phyloP scores from a whole-genome alignment of 352 stramenopile species.

The Globisporangium lucens region DNA sequence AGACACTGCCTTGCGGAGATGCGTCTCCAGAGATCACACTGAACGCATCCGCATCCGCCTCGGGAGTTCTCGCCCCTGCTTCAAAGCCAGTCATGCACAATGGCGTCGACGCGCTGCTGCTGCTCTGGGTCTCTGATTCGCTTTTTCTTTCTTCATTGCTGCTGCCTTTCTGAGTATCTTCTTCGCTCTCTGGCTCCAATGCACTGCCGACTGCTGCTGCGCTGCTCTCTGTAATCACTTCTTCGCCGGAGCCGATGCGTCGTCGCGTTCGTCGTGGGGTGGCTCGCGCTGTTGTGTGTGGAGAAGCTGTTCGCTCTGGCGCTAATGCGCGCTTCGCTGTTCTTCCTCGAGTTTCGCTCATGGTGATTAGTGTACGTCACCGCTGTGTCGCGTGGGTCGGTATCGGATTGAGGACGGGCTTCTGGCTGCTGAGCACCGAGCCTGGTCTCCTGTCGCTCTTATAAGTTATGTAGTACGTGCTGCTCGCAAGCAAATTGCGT shows the following conservation, averaged over 20 bases:
- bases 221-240: background rate
- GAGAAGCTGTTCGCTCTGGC: background rate
- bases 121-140: slow-evolving; percentile 15
- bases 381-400: background rate
- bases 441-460: background rate
- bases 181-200: slow-evolving; percentile 14
- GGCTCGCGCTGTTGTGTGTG: background rate
- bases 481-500: background rate
- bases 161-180: slow-evolving; percentile 8
- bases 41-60: slow-evolving; percentile 27
- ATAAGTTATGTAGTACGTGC: background rate
- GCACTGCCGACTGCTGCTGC: background rate
- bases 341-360: slow-evolving; percentile 11
- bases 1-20: slow-evolving; percentile 40
- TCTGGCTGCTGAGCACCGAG: background rate
- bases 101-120: slow-evolving; percentile 17
- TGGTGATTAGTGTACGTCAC: background rate
- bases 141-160: slow-evolving; percentile 2
- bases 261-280: slow-evolving; percentile 11
- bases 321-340: slow-evolving; percentile 12
- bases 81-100: slow-evolving; percentile 13
- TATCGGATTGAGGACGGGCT: background rate
- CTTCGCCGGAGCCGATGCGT: slow-evolving; percentile 11
- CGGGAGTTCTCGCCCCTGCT: slow-evolving; percentile 20
- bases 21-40: slow-evolving; percentile 54